Evolutionary conservation across 2,329 filamentous ascomycete genomes (phyloP).

Genomic region (Phyllosticta citrichinensis): DNA sequence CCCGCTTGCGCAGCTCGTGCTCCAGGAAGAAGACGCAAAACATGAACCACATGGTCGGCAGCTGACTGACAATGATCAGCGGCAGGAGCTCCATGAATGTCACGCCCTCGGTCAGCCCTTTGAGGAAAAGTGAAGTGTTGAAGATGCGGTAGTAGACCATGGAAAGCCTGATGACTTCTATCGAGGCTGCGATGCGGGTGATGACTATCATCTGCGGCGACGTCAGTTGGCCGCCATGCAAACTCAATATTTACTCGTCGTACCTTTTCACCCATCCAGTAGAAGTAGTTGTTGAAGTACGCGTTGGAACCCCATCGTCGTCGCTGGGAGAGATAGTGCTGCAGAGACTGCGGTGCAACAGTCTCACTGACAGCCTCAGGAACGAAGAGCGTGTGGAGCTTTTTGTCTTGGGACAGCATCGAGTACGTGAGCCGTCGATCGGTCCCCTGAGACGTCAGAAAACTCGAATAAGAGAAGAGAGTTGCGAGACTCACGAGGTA

Average conservation of each 20-base stretch:
- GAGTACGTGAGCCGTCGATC: conserved; percentile 17
- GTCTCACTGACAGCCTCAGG: conserved; percentile 26
- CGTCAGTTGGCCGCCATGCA: conserved; percentile 1
- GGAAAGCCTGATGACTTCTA: conserved; percentile 24
- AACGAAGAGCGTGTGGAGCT: conserved; percentile 22
- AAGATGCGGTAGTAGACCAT: conserved; percentile 27
- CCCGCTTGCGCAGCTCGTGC: conserved; percentile 12
- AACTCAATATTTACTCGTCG: background rate
- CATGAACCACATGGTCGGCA: conserved; percentile 16
- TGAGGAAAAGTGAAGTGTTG: conserved; percentile 23
- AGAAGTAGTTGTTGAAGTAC: conserved; percentile 30
- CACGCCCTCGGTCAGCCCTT: conserved; percentile 13
- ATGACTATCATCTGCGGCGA: conserved; percentile 15
- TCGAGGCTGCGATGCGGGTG: conserved; percentile 21
- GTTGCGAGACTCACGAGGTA: conserved; percentile 11
- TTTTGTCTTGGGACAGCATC: conserved; percentile 14
- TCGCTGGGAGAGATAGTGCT: conserved; percentile 25
- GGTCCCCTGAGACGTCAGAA: conserved; percentile 11
- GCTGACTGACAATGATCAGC: conserved; percentile 13
- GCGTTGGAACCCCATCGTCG: conserved; percentile 28
- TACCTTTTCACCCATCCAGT: conserved; percentile 20
- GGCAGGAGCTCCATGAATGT: conserved; percentile 13
- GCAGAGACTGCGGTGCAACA: conserved; percentile 24
- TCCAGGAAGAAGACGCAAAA: conserved; percentile 12
- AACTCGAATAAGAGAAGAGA: too few relatives aligned